phyloP scores from a whole-genome alignment of 75 land plant species.

The Adiantum capillusveneris region DNA sequence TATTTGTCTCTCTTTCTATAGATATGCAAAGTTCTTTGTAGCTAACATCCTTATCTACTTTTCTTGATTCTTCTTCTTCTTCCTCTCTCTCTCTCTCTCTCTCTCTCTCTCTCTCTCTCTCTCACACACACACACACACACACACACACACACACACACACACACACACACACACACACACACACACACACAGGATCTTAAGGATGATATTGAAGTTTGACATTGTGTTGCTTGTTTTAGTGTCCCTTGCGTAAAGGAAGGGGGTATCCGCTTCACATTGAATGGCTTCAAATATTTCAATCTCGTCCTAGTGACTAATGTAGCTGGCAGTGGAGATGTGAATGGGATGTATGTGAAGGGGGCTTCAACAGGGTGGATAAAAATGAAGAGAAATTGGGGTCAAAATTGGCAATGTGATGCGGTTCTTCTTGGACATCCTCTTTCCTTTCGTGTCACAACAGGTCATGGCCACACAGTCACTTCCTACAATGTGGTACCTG shows the following conservation, averaged over 20 bases:
- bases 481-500: conserved; percentile 15
- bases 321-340: conserved; percentile 5
- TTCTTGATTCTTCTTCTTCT: too few species aligned
- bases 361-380: conserved; percentile 3
- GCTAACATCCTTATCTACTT: too few species aligned
- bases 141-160: too few species aligned
- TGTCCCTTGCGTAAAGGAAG: conserved; percentile 3
- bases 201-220: too few species aligned
- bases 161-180: too few species aligned
- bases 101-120: too few species aligned
- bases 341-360: conserved; percentile 9
- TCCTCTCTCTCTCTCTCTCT: too few species aligned
- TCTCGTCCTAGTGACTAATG: conserved; percentile 7
- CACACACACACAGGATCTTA: too few species aligned
- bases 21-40: too few species aligned
- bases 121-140: too few species aligned
- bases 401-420: conserved; percentile 5
- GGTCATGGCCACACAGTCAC: conserved; percentile 3
- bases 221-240: too few species aligned
- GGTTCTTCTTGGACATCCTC: conserved; percentile 2
- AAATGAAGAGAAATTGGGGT: conserved; percentile 9
- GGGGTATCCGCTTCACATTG: conserved; percentile 9
- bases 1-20: too few species aligned
- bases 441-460: conserved; percentile 3
- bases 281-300: conserved; percentile 2